These are phyloP conservation scores for Passalora sequoiae DNA, from an alignment of 2,329 filamentous ascomycete species.

Conservation along the genomic window DNA sequence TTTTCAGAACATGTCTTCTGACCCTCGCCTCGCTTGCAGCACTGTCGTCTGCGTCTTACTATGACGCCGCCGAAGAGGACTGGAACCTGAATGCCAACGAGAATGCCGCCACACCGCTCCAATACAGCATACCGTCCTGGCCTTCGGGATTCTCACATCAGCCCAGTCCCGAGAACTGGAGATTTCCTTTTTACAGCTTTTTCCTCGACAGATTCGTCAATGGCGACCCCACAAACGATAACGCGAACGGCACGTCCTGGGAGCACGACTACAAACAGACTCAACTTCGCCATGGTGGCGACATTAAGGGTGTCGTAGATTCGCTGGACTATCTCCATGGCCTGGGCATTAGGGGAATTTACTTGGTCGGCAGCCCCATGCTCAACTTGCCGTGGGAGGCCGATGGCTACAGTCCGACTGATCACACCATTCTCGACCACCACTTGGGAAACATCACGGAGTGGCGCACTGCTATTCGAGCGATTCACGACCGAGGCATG, in stretches of 20 bases:
- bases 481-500: constrained; percentile 59
- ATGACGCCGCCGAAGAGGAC: constrained; percentile 46
- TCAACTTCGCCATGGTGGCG: constrained; percentile 60
- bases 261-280: constrained; percentile 58
- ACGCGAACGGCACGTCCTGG: constrained; percentile 56
- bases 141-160: constrained; percentile 44
- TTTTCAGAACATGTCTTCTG: constrained; percentile 17
- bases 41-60: constrained; percentile 32
- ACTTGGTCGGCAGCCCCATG: constrained; percentile 59
- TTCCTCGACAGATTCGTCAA: constrained; percentile 62
- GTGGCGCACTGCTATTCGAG: constrained; percentile 55
- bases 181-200: constrained; percentile 61
- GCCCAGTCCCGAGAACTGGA: constrained; percentile 57
- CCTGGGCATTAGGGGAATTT: constrained; percentile 58
- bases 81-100: constrained; percentile 60
- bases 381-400: constrained; percentile 61
- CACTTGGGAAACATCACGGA: constrained; percentile 56
- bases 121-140: constrained; percentile 49
- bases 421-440: constrained; percentile 58
- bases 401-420: constrained; percentile 54
- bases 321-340: constrained; percentile 61
- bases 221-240: constrained; percentile 59
- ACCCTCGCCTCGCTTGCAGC: constrained; percentile 22
- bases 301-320: constrained; percentile 54
- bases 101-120: constrained; percentile 49